These are phyloP conservation scores for Populus hybrid DNA, from an alignment of 441 rosid species.

Conservation along the genomic window DNA sequence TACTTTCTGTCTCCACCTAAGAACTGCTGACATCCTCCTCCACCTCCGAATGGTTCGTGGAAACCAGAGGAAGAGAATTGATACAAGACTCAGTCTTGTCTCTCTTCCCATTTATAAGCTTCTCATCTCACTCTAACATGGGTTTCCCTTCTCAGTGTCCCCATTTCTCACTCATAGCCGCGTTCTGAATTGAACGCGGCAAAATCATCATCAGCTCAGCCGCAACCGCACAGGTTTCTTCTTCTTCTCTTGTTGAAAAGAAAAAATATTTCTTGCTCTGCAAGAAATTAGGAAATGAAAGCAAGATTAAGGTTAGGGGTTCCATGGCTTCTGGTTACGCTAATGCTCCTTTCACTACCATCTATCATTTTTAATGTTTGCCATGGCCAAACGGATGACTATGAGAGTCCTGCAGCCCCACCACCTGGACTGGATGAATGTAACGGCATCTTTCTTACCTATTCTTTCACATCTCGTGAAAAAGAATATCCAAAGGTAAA, in stretches of 20 bases:
- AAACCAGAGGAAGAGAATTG: conserved; percentile 59
- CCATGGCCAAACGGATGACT: conserved; percentile 36
- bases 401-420: neutral
- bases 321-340: conserved; percentile 12
- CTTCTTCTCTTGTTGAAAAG: neutral
- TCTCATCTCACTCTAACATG: conserved; percentile 16
- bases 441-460: conserved; percentile 30
- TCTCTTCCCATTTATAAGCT: conserved; percentile 20
- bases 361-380: conserved; percentile 4
- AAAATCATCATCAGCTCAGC: neutral
- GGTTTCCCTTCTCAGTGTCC: conserved; percentile 27
- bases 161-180: conserved; percentile 21
- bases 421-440: too few species aligned
- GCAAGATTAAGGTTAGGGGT: conserved; percentile 24
- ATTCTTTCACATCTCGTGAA: conserved; percentile 44
- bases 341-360: conserved; percentile 5
- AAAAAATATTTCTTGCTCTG: neutral
- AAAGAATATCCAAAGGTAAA: conserved; percentile 52
- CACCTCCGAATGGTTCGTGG: conserved; percentile 39
- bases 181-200: conserved; percentile 27
- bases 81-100: conserved; percentile 32
- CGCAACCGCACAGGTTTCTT: neutral
- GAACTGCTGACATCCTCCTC: too few species aligned
- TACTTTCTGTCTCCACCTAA: too few species aligned
- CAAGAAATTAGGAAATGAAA: neutral